Base-by-base conservation (phyloP, 495 filamentous ascomycete species). In the Chaetomium fimeti region DNA sequence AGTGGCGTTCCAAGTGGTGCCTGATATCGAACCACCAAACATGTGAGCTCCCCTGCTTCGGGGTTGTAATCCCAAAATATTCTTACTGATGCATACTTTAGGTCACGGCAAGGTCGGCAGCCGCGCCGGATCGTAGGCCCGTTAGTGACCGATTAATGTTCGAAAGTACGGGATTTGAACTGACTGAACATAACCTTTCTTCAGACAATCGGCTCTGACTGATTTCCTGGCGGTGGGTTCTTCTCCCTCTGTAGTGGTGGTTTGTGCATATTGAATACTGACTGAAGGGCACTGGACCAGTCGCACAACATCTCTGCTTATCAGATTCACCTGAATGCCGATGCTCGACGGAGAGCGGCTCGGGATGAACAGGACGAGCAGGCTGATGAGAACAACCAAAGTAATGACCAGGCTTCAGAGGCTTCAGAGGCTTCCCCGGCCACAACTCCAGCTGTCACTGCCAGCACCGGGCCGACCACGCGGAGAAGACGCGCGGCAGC, bases 241-340 rank as follows among this genome's bases (percentile, higher is more conserved):
- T 6, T 63, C 28, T 24, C 45, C 13, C 9, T 36, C 16, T 4
- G 20, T n/a, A 49, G 18, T 24, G 18, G 20, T n/a, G 57, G 13
- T 1, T 25, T 36, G 12, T 16, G n/a, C 5, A 3, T 62, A 3
- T n/a, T 12, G 27, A 20, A n/a, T 61, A 20, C 22, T 61, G 5
- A 58, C 56, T 61, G 5, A 58, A 51, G 49, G 32, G 58, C 38
- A n/a, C 2, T 9, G 11, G 5, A n/a, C 22, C 66, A 91, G 85
- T 88, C 91, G 13, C 89, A 97, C 73, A 94, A 94, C 66, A 96
- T 96, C 71, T 93, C 90, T n/a, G 91, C 91, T 6, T 78, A 80
- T 32, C 87, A 91, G 65, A 96, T 96, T 66, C 82, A 84, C 45
- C 76, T 84, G 60, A 86, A 91, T 63, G 88, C 77, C 6, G 65